Conservation (phyloP, 2,329 filamentous ascomycete genomes). For the Bertia moriformis region DNA sequence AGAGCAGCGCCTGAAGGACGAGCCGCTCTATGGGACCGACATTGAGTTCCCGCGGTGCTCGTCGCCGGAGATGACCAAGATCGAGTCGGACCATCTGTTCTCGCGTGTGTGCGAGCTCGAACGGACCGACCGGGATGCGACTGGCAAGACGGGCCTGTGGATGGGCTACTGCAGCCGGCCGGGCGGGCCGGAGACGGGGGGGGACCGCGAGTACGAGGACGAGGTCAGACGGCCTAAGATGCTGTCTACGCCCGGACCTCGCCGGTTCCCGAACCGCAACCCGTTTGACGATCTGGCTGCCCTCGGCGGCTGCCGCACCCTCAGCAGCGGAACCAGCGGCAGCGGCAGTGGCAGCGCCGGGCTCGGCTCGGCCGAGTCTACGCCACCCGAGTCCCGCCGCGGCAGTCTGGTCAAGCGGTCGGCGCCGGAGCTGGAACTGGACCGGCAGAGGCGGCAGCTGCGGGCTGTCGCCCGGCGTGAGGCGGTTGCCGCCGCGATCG, state of each 20-base stretch:
- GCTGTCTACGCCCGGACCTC: conserved; percentile 32
- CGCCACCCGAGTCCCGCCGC: no score
- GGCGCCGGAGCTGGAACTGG: conserved; percentile 37
- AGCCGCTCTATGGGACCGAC: conserved; percentile 63
- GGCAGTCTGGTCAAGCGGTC: conserved; percentile 30
- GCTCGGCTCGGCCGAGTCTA: not conserved
- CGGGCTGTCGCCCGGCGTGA: conserved; percentile 21
- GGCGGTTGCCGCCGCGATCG: conserved; percentile 28
- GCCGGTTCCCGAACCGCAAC: conserved; percentile 21
- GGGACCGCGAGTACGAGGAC: no score
- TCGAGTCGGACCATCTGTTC: conserved; percentile 62
- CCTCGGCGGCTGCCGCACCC: conserved; percentile 18
- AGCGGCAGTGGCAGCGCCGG: conserved; percentile 8
- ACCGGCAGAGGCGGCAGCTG: conserved; percentile 28
- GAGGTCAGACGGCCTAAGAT: conserved; percentile 30
- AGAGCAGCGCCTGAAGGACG: not conserved
- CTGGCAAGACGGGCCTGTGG: conserved; percentile 58
- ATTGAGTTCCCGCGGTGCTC: conserved; percentile 67
- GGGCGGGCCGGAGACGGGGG: conserved; percentile 17
- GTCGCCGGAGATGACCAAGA: conserved; percentile 71
- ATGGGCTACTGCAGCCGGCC: conserved; percentile 49
- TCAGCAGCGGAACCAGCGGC: conserved; percentile 5
- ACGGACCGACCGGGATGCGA: conserved; percentile 35
- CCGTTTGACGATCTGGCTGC: conserved; percentile 25
- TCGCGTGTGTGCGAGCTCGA: conserved; percentile 30